Conservation (phyloP, 1,284 basidiomycete species). For the Athelia psychrophila region DNA sequence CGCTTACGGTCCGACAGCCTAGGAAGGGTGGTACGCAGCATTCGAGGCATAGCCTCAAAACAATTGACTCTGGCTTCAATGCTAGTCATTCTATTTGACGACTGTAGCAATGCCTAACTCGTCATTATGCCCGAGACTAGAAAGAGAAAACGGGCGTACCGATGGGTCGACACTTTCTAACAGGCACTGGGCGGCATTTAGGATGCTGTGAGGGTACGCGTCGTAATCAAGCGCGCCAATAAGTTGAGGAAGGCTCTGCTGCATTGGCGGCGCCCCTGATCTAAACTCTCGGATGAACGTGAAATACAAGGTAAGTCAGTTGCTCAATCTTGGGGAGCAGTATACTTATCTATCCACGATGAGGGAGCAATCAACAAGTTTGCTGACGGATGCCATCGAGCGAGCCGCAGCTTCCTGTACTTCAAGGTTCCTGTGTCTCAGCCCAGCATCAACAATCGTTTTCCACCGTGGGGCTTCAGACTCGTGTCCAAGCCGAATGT, state of each 20-base stretch:
- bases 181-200: slow-evolving; percentile 54
- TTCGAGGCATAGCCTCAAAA: slow-evolving; percentile 59
- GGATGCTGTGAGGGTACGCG: slow-evolving; percentile 48
- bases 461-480: slow-evolving; percentile 59
- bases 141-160: slow-evolving; percentile 34
- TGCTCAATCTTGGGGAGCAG: slow-evolving; percentile 7
- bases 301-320: slow-evolving; percentile 8
- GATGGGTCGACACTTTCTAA: slow-evolving; percentile 53
- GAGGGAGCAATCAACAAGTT: slow-evolving; percentile 57
- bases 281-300: slow-evolving; percentile 72
- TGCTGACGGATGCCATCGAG: slow-evolving; percentile 66
- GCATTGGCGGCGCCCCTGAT: slow-evolving; percentile 50
- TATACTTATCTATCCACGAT: slow-evolving; percentile 69
- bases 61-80: slow-evolving; percentile 74
- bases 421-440: slow-evolving; percentile 61
- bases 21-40: slow-evolving; percentile 47
- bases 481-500: slow-evolving; percentile 39
- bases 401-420: slow-evolving; percentile 77
- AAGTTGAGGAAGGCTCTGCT: slow-evolving; percentile 78
- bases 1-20: slow-evolving; percentile 45
- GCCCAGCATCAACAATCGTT: slow-evolving; percentile 65
- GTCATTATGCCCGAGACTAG: slow-evolving; percentile 12
- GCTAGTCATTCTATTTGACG: slow-evolving; percentile 40
- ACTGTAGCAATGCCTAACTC: slow-evolving; percentile 25
- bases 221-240: slow-evolving; percentile 74